Conservation (phyloP, 2,329 filamentous ascomycete genomes). For the Clonostachys solani region DNA sequence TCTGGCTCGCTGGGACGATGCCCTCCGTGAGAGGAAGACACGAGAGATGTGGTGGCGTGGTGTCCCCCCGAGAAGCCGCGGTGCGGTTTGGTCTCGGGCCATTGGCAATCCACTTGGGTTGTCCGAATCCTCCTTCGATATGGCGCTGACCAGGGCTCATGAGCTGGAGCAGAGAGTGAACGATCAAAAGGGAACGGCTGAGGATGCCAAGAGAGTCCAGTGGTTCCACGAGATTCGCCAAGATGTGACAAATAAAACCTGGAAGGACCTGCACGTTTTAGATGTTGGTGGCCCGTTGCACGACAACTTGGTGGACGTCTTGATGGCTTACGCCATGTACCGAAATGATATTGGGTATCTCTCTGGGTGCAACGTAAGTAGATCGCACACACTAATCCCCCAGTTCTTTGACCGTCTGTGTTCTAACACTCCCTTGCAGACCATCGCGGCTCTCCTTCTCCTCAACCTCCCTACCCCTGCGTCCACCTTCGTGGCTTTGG, state of each 20-base stretch:
- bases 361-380: slow-evolving; percentile 67
- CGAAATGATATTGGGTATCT: slow-evolving; percentile 77
- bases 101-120: slow-evolving; percentile 72
- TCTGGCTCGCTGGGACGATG: slow-evolving; percentile 69
- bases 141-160: slow-evolving; percentile 64
- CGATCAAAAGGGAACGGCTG: slow-evolving; percentile 42
- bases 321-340: slow-evolving; percentile 79
- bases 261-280: slow-evolving; percentile 71
- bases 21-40: slow-evolving; percentile 64
- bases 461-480: slow-evolving; percentile 63
- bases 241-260: slow-evolving; percentile 62
- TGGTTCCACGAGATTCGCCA: slow-evolving; percentile 62
- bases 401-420: not conserved
- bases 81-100: slow-evolving; percentile 64
- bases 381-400: not conserved
- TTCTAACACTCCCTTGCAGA: slow-evolving; percentile 33
- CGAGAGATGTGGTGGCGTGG: slow-evolving; percentile 82
- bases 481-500: slow-evolving; percentile 65
- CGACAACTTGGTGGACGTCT: slow-evolving; percentile 63
- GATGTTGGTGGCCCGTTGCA: slow-evolving; percentile 62
- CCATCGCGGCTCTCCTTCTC: slow-evolving; percentile 68
- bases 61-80: slow-evolving; percentile 66
- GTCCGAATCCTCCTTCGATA: slow-evolving; percentile 62
- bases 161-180: slow-evolving; percentile 55
- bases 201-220: slow-evolving; percentile 49